A percentile compares a stretch with the other conserved stretches of the same genome.
These are phyloP conservation scores for Penicillium olsonii DNA, from an alignment of 2,329 filamentous ascomycete genomes.

Conservation along the genomic window DNA sequence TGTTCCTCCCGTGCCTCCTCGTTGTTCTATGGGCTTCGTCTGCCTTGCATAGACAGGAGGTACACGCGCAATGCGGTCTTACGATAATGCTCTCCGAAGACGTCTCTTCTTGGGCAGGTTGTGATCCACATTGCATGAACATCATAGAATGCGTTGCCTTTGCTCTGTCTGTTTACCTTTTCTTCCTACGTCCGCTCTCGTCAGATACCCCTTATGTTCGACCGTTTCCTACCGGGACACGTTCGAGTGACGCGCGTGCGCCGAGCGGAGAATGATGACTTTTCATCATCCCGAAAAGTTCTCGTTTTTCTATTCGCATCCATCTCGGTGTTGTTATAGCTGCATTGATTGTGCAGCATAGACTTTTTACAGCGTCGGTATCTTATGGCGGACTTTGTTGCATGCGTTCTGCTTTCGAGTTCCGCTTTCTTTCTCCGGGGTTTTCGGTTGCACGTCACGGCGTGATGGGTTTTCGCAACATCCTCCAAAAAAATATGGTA, in stretches of 20 bases:
- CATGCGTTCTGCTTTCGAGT: slow-evolving; percentile 26
- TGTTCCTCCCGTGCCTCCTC: slow-evolving; percentile 18
- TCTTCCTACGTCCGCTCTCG: slow-evolving; percentile 46
- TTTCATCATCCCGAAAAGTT: slow-evolving; percentile 40
- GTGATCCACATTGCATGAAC: slow-evolving; percentile 46
- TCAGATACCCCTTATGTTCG: slow-evolving; percentile 52
- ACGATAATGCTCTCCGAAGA: slow-evolving; percentile 31
- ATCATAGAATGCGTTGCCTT: slow-evolving; percentile 57
- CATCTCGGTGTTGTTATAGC: slow-evolving; percentile 41
- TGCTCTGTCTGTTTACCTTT: slow-evolving; percentile 40
- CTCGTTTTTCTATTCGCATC: slow-evolving; percentile 40
- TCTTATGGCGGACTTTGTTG: slow-evolving; percentile 38
- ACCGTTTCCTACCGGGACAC: slow-evolving; percentile 38
- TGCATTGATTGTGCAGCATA: slow-evolving; percentile 45
- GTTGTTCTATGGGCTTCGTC: slow-evolving; percentile 28
- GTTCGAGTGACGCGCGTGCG: slow-evolving; percentile 41
- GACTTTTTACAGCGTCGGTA: slow-evolving; percentile 44
- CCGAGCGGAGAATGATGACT: slow-evolving; percentile 40
- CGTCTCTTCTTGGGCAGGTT: slow-evolving; percentile 30
- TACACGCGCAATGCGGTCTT: slow-evolving; percentile 42
- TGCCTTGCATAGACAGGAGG: slow-evolving; percentile 39
- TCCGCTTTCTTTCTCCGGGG: slow-evolving; percentile 31
- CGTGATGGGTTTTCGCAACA: neutral
- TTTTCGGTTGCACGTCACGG: neutral
- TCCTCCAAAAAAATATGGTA: slow-evolving; percentile 21